Base-by-base conservation (phyloP, 768 basidiomycete genomes). In the Sutorius australiensis region DNA sequence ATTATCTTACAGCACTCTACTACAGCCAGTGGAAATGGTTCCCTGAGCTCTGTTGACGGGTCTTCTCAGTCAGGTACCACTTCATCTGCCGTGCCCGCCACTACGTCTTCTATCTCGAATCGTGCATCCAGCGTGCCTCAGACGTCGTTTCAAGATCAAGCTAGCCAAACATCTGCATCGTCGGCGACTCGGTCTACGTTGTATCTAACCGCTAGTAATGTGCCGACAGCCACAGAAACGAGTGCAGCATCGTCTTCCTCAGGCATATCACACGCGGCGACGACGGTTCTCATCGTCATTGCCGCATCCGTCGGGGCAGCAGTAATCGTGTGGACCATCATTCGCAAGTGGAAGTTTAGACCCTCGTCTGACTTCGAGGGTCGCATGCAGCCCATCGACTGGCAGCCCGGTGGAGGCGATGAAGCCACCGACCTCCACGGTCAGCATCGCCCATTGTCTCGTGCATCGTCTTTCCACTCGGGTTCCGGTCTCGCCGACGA, bases 341-440 rank as follows among this genome's bases (percentile, higher is more conserved):
- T 93, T 77, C 86, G 92, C 74, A 92, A 93, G 70, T 92, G 89
- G 87, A 92, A 92, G 74, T 84, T 93, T 64, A 83, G 81, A 49
- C 82, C 87, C 52, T 92, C 91, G 30, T 77, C 81, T 64, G 79
- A 81, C 61, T 93, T 93, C 67, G 87, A 90, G 61, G 82, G 84
- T 56, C 89, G 91, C 59, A 81, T 95, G 74, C 82, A 87, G 54
- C 91, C 92, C 55, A 90, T 93, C 65, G 84, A 92, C 73, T 93
- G 89, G 89, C 82, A 87, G 64, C 88, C 89, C n/a, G 75, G 69
- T 44, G 73, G 70, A 30, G 72, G 65, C 48, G 73, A 73, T 4
- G 78, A 78, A 8, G 77, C 80, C 50, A 48, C 60, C 32, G 77
- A 69, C 53, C 67, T 77, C 45, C 72, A 82, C 27, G 73, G 75